Conservation (phyloP, 805 yeast genomes). For the Ogataea siamensis region DNA sequence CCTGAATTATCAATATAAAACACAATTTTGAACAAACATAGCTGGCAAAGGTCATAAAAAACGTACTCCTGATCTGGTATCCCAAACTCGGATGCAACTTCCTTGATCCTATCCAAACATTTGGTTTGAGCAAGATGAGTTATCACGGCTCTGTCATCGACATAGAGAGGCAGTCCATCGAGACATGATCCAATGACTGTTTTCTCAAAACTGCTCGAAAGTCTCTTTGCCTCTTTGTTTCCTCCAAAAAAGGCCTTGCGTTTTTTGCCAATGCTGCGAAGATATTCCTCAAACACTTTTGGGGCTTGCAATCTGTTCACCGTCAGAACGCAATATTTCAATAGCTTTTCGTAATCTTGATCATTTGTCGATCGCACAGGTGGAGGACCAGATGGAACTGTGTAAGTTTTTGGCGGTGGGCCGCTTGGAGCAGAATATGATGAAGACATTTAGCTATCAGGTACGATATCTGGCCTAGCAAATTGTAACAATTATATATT, state of each 20-base stretch:
- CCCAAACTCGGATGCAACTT: slow-evolving; percentile 20
- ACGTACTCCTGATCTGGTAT: slow-evolving; percentile 21
- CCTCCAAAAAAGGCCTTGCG: slow-evolving; percentile 22
- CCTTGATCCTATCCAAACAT: slow-evolving; percentile 23
- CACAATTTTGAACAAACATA: slow-evolving; percentile 22
- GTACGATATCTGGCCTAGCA: neutral
- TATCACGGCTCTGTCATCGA: slow-evolving; percentile 21
- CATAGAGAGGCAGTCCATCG: slow-evolving; percentile 15
- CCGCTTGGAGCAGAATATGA: slow-evolving; percentile 2
- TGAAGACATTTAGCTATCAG: too few species aligned
- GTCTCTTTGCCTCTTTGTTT: slow-evolving; percentile 20
- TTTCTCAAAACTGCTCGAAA: slow-evolving; percentile 14
- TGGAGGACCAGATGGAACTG: slow-evolving; percentile 23
- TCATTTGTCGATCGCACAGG: slow-evolving; percentile 5
- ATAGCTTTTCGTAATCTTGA: slow-evolving; percentile 19
- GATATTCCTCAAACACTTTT: slow-evolving; percentile 22
- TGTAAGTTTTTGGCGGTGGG: slow-evolving; percentile 13
- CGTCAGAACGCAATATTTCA: slow-evolving; percentile 22
- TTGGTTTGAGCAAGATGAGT: slow-evolving; percentile 17
- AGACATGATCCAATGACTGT: slow-evolving; percentile 13
- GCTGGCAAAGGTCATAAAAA: slow-evolving; percentile 25
- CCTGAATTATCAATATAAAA: slow-evolving; percentile 28
- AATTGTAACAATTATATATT: neutral
- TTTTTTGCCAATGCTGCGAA: slow-evolving; percentile 23
- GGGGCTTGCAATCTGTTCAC: slow-evolving; percentile 25